Base-by-base conservation (phyloP, 2,329 filamentous ascomycete genomes). In the Graphilbum ipis-grandicollis region DNA sequence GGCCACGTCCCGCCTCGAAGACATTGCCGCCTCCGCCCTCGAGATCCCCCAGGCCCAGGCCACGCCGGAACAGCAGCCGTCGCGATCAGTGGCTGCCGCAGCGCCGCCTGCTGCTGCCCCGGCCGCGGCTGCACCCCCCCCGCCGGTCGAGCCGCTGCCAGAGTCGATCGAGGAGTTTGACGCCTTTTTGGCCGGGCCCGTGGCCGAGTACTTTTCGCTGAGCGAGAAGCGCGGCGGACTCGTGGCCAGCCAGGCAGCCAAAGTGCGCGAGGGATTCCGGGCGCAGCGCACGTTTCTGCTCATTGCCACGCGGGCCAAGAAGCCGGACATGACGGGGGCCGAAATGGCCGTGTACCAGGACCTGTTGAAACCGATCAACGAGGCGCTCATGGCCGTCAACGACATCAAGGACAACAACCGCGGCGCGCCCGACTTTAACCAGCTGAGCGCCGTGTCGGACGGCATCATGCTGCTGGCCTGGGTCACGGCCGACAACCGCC, bases 1-100 rank as follows among this genome's bases (percentile, higher is more conserved):
- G 56, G 90, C 90, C 29, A 98, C 90, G 36, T 90, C 85, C 45
- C 78, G 90, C 41, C 74, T 98, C 39, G 90, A 98, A 63, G 90
- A 98, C 56, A 93, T 98, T 52, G 88, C 90, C 33, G 75, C 81
- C 46, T 79, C 83, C 14, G 73, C 69, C 38, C 62, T 71, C 46
- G 76, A 79, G 47, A 56, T 68, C 3, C 66, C 66, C 38, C 67
- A 60, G 50, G n/a, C n/a, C n/a, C n/a, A n/a, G n/a, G n/a, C n/a
- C n/a, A n/a, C n/a, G n/a, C n/a, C n/a, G n/a, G n/a, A n/a, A n/a
- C n/a, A n/a, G n/a, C n/a, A n/a, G n/a, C n/a, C n/a, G n/a, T n/a
- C n/a, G n/a, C n/a, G n/a, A n/a, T n/a, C n/a, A n/a, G n/a, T n/a
- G n/a, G n/a, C n/a, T n/a, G n/a, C n/a, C n/a, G n/a, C n/a, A n/a